A percentile compares a stretch with the other conserved stretches of the same genome.
Conservation (phyloP, 208 protist species). For the Leishmania guyanensis region DNA sequence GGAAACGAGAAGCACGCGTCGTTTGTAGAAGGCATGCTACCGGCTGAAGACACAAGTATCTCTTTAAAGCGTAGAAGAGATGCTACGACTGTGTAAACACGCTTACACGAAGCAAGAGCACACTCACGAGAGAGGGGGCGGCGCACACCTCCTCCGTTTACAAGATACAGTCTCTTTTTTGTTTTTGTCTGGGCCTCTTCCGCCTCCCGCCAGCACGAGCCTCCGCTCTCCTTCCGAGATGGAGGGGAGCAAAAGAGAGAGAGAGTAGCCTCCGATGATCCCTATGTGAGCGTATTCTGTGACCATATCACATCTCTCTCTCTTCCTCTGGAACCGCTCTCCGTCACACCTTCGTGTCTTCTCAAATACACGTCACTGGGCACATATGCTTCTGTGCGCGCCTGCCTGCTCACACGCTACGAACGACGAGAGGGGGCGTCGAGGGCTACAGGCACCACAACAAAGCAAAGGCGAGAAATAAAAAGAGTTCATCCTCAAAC, state of each 20-base stretch:
- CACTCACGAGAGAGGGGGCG: neutral
- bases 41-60: neutral
- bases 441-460: neutral
- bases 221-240: neutral
- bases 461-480: neutral
- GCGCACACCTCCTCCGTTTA: too few species aligned
- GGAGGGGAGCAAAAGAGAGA: neutral
- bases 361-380: neutral
- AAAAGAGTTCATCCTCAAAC: neutral
- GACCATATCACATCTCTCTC: neutral
- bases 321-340: neutral
- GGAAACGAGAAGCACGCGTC: neutral
- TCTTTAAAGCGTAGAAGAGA: neutral
- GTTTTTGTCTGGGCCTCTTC: too few species aligned
- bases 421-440: neutral
- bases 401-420: neutral
- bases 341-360: neutral
- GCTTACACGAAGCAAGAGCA: neutral
- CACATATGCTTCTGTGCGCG: neutral
- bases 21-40: neutral
- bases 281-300: neutral
- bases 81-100: neutral
- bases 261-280: neutral
- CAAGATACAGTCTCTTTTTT: neutral
- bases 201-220: neutral